Base-by-base conservation (phyloP, 75 land plant genomes). In the Pinus taeda region DNA sequence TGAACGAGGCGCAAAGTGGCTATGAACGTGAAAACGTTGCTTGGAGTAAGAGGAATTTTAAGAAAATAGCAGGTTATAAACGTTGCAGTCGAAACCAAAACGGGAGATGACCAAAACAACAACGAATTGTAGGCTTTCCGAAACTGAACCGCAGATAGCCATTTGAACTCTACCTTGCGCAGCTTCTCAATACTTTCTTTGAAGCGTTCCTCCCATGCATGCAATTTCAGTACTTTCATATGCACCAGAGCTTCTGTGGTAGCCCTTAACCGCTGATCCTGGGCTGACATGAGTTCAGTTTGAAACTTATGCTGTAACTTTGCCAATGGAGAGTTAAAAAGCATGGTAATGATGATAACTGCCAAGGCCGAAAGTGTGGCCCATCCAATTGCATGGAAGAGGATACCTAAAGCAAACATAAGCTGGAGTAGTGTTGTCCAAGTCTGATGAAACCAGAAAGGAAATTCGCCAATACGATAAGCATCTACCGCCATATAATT, bases 171-270 rank as follows among this genome's bases (percentile, higher is more conserved):
- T 30, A 57, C 72, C 9, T 78, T 63, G 14, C 87, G 83, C 57
- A 74, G 33, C 15, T 69, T 70, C 57, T 78, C 75, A 26, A 87
- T 81, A 60, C 24, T 49, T 21, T 57, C 63, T 60, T 74, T 77
- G 65, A 87, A 87, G 29, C 72, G 76, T 57, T 71, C 76, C 79
- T 87, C 88, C 88, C 88, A 87, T 30, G 88, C 88, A 74, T 85
- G 79, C 61, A 80, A 78, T 70, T 86, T 86, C 55, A 86, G 72
- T 18, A 86, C 78, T 78, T 86, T 84, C 70, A 86, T 84, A 67
- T 72, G 77, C 53, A 42, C 74, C 15, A 86, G 83, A 53, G 77
- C 87, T 79, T 86, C 88, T 14, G 77, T 61, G 56, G 83, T 77
- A 15, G 87, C 83, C 22, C 87, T 65, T 37, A 86, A 63, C n/a